phyloP scores from a whole-genome alignment of 2,329 filamentous ascomycete genomes.

The Ascosphaera apis region DNA sequence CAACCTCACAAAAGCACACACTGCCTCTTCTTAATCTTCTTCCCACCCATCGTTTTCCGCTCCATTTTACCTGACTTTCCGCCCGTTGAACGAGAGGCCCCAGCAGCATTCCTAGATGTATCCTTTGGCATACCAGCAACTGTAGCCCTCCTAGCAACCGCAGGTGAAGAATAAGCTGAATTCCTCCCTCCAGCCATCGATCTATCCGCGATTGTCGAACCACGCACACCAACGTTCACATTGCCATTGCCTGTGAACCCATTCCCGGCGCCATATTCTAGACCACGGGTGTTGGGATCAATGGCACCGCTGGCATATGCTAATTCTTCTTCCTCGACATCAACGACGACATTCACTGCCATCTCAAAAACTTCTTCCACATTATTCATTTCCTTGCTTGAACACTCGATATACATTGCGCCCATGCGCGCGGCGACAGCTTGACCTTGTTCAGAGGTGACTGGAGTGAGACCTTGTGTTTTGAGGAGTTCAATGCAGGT shows the following conservation, averaged over 20 bases:
- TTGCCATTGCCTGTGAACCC: not conserved
- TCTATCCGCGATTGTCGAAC: not conserved
- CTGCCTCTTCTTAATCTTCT: conserved; percentile 6
- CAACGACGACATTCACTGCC: conserved; percentile 74
- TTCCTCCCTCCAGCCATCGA: no score
- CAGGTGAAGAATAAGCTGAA: no score
- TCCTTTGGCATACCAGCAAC: not conserved
- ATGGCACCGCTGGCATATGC: not conserved
- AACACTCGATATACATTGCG: conserved; percentile 93
- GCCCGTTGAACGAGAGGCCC: not conserved
- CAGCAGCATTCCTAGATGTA: not conserved
- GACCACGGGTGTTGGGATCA: no score
- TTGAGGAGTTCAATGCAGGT: conserved; percentile 97
- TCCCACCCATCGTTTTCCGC: conserved; percentile 4
- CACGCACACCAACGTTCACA: not conserved
- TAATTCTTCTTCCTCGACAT: conserved; percentile 42
- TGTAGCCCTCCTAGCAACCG: not conserved
- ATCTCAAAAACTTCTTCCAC: conserved; percentile 92
- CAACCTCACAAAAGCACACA: not conserved
- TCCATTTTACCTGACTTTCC: not conserved
- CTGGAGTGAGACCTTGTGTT: conserved; percentile 86
- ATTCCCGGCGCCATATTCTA: not conserved
- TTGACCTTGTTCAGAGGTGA: conserved; percentile 74
- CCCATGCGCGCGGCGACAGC: conserved; percentile 82
- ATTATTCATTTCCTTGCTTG: conserved; percentile 87